Base-by-base conservation (phyloP, 345 rosid genomes). In the Anacardium occidentale region DNA sequence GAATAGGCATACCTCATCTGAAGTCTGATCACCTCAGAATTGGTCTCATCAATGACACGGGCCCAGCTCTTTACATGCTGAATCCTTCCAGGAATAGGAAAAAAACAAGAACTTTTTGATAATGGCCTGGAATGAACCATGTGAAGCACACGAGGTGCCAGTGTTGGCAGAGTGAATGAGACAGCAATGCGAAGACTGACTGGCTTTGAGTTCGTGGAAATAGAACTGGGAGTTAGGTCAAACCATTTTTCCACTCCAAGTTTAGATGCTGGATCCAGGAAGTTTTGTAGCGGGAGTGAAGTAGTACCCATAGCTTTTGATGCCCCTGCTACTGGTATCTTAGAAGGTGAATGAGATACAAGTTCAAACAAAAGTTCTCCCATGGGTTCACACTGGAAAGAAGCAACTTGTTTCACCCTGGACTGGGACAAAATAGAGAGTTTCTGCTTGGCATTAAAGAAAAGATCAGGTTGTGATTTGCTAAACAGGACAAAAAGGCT, bases 351-450 rank as follows among this genome's bases (percentile, higher is more conserved):
- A 66, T 80, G 74, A 44, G 91, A 85, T 69, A 84, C 75, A 22
- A 96, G 91, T 74, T 92, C 91, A 71, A 96, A 89, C 60, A 82
- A 79, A 65, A 96, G 82, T 73, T 95, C 86, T 64, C 98, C 99
- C 25, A 69, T 80, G 5, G 94, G 88, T 52, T 95, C 94, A 84
- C 99, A 91, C 25, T 79, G 88, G 78, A 95, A 89, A 3, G 85
- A 79, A 74, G 91, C 89, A 72, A 88, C 86, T 74, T 86, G 87
- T 84, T 91, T 92, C 78, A 79, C 78, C 50, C 84, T 79, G 12
- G 92, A 78, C 80, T 86, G 85, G 2, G 97, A 91, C 15, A 79
- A 75, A 64, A 94, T 73, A 3, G 83, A 84, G 70, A 87, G 80
- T 66, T 72, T 88, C 64, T 74, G 82, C 79, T 92, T 92, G 55